These are phyloP conservation scores for Moesziomyces sp. DNA, from an alignment of 1,284 basidiomycete species.

Conservation along the genomic window DNA sequence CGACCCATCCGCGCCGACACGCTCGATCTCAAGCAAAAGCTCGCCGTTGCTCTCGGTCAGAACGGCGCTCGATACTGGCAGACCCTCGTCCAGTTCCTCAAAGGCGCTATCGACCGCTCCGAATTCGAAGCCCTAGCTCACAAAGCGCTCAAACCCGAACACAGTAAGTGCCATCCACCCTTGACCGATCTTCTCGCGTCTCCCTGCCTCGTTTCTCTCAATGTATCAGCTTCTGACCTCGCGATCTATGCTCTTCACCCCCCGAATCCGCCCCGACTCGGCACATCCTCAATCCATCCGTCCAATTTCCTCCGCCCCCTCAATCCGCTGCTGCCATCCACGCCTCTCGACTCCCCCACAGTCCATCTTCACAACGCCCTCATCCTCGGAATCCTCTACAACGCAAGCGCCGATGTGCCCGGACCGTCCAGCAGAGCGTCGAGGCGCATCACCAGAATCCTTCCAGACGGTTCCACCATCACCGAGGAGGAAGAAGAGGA, in stretches of 20 bases:
- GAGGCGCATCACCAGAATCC: slow-evolving; percentile 43
- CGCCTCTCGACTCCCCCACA: slow-evolving; percentile 17
- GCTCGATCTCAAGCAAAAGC: slow-evolving; percentile 59
- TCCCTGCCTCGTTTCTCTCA: background rate
- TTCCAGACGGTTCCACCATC: slow-evolving; percentile 40
- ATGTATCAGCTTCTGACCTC: slow-evolving; percentile 1
- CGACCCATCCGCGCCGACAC: slow-evolving; percentile 59
- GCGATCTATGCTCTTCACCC: background rate
- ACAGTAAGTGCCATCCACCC: slow-evolving; percentile 44
- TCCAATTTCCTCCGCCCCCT: background rate
- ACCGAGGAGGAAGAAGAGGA: slow-evolving; percentile 53
- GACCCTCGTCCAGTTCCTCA: slow-evolving; percentile 67
- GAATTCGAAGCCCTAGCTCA: slow-evolving; percentile 67
- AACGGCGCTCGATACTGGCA: slow-evolving; percentile 68
- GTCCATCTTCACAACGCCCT: slow-evolving; percentile 69
- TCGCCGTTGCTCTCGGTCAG: slow-evolving; percentile 60
- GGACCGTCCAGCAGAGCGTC: slow-evolving; percentile 49
- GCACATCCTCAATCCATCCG: background rate
- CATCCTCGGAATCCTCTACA: slow-evolving; percentile 69
- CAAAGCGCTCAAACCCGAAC: slow-evolving; percentile 54
- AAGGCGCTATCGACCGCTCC: slow-evolving; percentile 66
- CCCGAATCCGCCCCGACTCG: background rate
- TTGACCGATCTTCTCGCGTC: background rate
- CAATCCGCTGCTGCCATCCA: background rate
- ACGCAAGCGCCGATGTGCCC: slow-evolving; percentile 62